phyloP scores from a whole-genome alignment of 805 yeast species.

The Starmerella bombicola region DNA sequence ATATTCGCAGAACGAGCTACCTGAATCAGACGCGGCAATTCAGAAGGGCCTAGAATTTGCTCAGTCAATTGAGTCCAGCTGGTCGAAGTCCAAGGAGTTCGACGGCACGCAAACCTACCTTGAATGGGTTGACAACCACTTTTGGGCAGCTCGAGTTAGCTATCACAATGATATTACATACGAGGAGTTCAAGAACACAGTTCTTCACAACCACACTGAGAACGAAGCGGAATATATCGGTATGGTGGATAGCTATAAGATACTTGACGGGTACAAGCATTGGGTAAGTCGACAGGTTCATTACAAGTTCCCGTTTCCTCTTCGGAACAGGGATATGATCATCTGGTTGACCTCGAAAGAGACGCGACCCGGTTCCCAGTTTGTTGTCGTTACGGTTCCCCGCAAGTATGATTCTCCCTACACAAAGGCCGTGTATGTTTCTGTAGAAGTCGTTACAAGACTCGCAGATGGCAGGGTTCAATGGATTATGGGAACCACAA shows the following conservation, averaged over 20 bases:
- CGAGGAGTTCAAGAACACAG: slow-evolving; percentile 23
- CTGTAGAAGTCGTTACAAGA: slow-evolving; percentile 28
- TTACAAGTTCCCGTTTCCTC: slow-evolving; percentile 29
- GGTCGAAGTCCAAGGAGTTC: slow-evolving; percentile 21
- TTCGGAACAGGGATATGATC: slow-evolving; percentile 29
- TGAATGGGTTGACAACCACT: slow-evolving; percentile 22
- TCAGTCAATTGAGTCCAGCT: slow-evolving; percentile 12
- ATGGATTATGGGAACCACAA: slow-evolving; percentile 33
- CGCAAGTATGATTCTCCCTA: slow-evolving; percentile 15
- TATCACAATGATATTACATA: slow-evolving; percentile 25
- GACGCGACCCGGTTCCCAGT: slow-evolving; percentile 26
- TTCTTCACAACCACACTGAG: slow-evolving; percentile 30
- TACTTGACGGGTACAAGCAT: slow-evolving; percentile 18
- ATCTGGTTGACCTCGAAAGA: slow-evolving; percentile 28
- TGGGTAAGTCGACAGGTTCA: slow-evolving; percentile 25
- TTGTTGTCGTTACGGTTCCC: slow-evolving; percentile 30
- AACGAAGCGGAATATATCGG: slow-evolving; percentile 32
- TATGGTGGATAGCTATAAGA: slow-evolving; percentile 24
- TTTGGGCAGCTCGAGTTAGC: slow-evolving; percentile 32
- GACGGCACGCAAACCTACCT: slow-evolving; percentile 21
- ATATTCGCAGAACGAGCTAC: slow-evolving; percentile 19
- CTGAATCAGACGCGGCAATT: slow-evolving; percentile 18
- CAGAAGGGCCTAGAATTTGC: slow-evolving; percentile 18
- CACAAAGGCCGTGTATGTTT: slow-evolving; percentile 28
- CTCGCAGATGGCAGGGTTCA: slow-evolving; percentile 21